These are phyloP conservation scores for Cladorrhinum sp. DNA, from an alignment of 2,329 filamentous ascomycete genomes.

Conservation along the genomic window DNA sequence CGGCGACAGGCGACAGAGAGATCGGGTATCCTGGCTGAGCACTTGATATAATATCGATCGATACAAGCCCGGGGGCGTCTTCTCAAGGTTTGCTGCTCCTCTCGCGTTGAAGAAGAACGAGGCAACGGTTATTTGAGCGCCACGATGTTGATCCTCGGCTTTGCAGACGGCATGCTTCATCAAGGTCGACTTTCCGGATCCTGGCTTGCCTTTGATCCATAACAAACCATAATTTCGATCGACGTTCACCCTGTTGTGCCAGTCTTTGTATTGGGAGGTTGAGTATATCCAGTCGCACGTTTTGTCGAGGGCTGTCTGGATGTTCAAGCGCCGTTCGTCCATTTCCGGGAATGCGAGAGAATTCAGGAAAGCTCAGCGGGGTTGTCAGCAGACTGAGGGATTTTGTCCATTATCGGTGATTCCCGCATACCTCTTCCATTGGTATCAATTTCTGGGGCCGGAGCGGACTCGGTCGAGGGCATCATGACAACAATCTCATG, in stretches of 20 bases:
- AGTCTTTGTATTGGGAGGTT: constrained; percentile 35
- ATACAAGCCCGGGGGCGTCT: constrained; percentile 19
- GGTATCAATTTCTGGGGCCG: background rate
- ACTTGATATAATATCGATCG: constrained; percentile 19
- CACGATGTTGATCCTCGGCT: background rate
- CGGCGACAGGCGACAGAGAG: background rate
- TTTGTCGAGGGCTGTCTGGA: constrained; percentile 8
- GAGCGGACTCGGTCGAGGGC: background rate
- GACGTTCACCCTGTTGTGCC: too few species aligned
- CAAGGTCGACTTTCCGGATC: constrained; percentile 22
- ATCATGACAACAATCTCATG: constrained; percentile 7
- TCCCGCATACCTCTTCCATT: background rate
- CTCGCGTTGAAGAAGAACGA: constrained; percentile 24
- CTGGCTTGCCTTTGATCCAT: constrained; percentile 23
- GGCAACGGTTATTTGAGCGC: background rate
- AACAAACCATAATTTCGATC: constrained; percentile 25
- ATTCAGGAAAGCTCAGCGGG: background rate
- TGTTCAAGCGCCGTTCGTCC: background rate
- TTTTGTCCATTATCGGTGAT: background rate
- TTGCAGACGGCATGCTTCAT: constrained; percentile 20
- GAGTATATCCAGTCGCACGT: constrained; percentile 47
- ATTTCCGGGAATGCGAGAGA: background rate
- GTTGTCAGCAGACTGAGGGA: background rate
- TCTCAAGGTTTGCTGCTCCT: constrained; percentile 8
- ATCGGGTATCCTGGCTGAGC: background rate